Evolutionary conservation across 2,329 filamentous ascomycete species (phyloP).

Genomic region (Curvularia sp.): DNA sequence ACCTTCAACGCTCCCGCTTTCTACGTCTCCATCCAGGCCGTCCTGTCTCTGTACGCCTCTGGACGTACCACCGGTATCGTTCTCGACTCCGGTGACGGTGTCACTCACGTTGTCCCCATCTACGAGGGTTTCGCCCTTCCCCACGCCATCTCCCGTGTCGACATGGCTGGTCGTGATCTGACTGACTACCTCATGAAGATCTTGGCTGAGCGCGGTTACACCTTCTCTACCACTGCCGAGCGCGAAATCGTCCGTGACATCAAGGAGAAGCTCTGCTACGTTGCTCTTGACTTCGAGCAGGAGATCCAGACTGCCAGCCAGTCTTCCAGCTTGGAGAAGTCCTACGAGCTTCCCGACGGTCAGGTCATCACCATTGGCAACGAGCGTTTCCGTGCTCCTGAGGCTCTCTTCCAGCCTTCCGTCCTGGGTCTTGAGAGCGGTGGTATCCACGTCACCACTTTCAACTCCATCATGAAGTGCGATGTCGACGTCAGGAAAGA

Average conservation of each 20-base stretch:
- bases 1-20: slow-evolving; percentile 99
- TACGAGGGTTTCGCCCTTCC: slow-evolving; percentile 99
- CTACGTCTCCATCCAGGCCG: slow-evolving; percentile 99
- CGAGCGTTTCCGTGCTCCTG: slow-evolving; percentile 99
- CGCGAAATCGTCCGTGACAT: slow-evolving; percentile 99
- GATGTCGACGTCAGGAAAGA: slow-evolving; percentile 99
- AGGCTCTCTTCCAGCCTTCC: slow-evolving; percentile 99
- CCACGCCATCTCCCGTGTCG: slow-evolving; percentile 99
- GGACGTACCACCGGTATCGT: slow-evolving; percentile 99
- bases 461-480: slow-evolving; percentile 99
- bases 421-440: slow-evolving; percentile 98
- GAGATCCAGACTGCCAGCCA: slow-evolving; percentile 99
- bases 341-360: slow-evolving; percentile 98
- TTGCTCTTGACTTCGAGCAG: slow-evolving; percentile 99
- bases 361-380: slow-evolving; percentile 99
- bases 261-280: slow-evolving; percentile 99
- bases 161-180: slow-evolving; percentile 99
- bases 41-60: slow-evolving; percentile 98
- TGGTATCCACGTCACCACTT: slow-evolving; percentile 99
- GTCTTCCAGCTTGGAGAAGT: slow-evolving; percentile 99
- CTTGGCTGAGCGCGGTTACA: slow-evolving; percentile 97
- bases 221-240: slow-evolving; percentile 99
- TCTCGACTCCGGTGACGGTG: slow-evolving; percentile 99
- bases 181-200: slow-evolving; percentile 99
- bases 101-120: slow-evolving; percentile 99